Base-by-base conservation (phyloP, 495 filamentous ascomycete genomes). In the Darksidea phi region DNA sequence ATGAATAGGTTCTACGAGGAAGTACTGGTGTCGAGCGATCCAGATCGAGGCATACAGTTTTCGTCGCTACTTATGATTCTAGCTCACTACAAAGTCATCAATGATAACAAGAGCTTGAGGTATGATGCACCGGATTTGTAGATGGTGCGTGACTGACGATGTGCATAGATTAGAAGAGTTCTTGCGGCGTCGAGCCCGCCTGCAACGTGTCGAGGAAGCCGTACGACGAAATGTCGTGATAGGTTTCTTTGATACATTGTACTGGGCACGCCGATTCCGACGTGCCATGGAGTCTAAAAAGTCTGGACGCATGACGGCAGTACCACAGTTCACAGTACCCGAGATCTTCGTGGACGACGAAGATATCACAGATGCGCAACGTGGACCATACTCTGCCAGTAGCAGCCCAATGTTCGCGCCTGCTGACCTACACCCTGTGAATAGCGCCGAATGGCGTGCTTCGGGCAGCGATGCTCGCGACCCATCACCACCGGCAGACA, bases 31-130 rank as follows among this genome's bases (percentile, higher is more conserved):
- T 94, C 91, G 4, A 90, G 91, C 10, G 90, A 97, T 74, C 86
- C 86, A 0, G 86, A 89, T 54, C 83, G 86, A 47, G 94, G 94
- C 23, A 91, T 99, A 50, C 87, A 88, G 6, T 99, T 99, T 74
- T 95, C 90, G 18, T 84, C 87, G 6, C 88, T 95, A n/a, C 77
- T 99, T 48, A 92, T 99, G 89, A 95, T 95, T 56, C 80, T 99
- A 17, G 93, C 95, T 15, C 95, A 99, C 75, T 94, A 97, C 79
- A 99, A 99, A 61, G 90, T 99, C 70, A 99, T 99, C 70, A 95
- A 85, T 62, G 94, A 99, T 77, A 97, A 85, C 78, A 97, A 97
- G 78, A 94, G 90, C 75, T 74, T 99, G 66, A 84, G 84, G 86
- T 87, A 81, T 68, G 75, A 61, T 10, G 11, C 36, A 18, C 32